Evolutionary conservation across 2,329 filamentous ascomycete genomes (phyloP).

Genomic region (Neoarthrinium moseri): DNA sequence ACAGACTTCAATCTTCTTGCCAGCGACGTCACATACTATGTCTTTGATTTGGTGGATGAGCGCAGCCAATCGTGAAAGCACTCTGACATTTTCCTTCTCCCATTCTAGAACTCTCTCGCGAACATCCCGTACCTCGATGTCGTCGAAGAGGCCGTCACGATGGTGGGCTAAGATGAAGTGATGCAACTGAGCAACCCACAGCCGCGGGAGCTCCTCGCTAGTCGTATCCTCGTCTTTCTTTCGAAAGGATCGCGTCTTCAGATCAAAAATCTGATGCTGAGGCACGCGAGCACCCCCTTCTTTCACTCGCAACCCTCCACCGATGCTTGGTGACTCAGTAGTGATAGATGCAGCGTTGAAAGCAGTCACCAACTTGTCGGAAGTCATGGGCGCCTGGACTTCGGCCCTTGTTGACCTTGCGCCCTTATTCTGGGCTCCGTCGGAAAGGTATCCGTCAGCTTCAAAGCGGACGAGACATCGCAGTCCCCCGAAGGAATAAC

Average conservation of each 20-base stretch:
- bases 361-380: not conserved
- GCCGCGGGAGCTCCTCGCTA: conserved; percentile 35
- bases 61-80: conserved; percentile 4
- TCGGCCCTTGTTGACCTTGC: not conserved
- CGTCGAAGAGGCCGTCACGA: conserved; percentile 30
- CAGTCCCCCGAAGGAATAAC: conserved; percentile 56
- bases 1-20: conserved; percentile 5
- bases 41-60: conserved; percentile 7
- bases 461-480: conserved; percentile 54
- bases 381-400: not conserved
- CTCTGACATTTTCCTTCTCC: not conserved
- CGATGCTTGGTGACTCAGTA: no score
- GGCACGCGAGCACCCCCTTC: conserved; percentile 23
- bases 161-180: conserved; percentile 42
- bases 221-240: conserved; percentile 27
- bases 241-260: conserved; percentile 39
- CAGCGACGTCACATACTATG: not conserved
- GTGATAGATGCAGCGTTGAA: not conserved
- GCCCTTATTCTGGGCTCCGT: not conserved
- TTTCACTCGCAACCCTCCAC: conserved; percentile 9
- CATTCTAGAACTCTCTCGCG: conserved; percentile 5
- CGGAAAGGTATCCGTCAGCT: conserved; percentile 52
- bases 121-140: conserved; percentile 19
- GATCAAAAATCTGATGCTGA: conserved; percentile 37
- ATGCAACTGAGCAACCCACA: conserved; percentile 39